Evolutionary conservation across 2,329 filamentous ascomycete species (phyloP).

Genomic region (Trichophyton schoenleinii): DNA sequence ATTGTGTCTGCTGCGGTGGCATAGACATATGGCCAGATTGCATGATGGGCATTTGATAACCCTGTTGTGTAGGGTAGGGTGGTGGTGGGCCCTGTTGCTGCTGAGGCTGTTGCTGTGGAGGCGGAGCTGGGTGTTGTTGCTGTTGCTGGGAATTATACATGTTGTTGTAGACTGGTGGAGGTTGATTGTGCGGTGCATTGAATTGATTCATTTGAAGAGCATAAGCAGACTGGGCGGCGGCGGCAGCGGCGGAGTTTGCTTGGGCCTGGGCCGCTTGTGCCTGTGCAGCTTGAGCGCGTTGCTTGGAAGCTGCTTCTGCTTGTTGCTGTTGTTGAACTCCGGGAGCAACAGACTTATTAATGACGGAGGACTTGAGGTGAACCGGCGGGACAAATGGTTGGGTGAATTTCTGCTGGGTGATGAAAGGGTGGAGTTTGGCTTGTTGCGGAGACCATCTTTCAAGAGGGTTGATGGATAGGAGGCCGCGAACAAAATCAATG

Average conservation of each 20-base stretch:
- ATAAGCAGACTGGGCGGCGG: slow-evolving; percentile 48
- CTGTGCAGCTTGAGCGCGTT: slow-evolving; percentile 47
- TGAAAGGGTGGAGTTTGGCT: slow-evolving; percentile 93
- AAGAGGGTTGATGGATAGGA: slow-evolving; percentile 87
- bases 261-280: slow-evolving; percentile 37
- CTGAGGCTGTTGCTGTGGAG: slow-evolving; percentile 46
- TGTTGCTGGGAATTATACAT: slow-evolving; percentile 61
- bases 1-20: slow-evolving; percentile 53
- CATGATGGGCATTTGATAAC: slow-evolving; percentile 63
- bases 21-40: slow-evolving; percentile 53
- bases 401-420: slow-evolving; percentile 94
- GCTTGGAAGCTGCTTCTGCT: slow-evolving; percentile 85
- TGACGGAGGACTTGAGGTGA: slow-evolving; percentile 79
- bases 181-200: slow-evolving; percentile 35
- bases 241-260: slow-evolving; percentile 41
- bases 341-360: slow-evolving; percentile 77
- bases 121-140: slow-evolving; percentile 52
- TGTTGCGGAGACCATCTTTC: slow-evolving; percentile 97
- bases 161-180: slow-evolving; percentile 54
- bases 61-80: slow-evolving; percentile 62
- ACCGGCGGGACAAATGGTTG: slow-evolving; percentile 93
- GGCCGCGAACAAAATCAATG: slow-evolving; percentile 90
- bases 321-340: slow-evolving; percentile 94
- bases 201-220: slow-evolving; percentile 49
- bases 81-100: slow-evolving; percentile 65